Base-by-base conservation (phyloP, 2,329 filamentous ascomycete species). In the Trichoderma koningii region DNA sequence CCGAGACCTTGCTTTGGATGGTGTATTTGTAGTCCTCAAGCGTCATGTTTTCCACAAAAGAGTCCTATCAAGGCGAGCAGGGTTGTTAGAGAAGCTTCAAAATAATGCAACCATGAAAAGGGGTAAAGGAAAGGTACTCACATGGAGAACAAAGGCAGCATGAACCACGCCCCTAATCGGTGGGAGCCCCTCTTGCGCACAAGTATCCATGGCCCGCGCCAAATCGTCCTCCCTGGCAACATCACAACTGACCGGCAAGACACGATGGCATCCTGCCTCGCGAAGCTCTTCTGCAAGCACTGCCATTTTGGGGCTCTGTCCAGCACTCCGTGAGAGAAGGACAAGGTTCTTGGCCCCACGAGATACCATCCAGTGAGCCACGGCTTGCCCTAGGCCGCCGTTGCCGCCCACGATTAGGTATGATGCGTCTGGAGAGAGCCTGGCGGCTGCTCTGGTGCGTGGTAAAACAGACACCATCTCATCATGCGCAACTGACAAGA, bases 401-500 rank as follows among this genome's bases (percentile, higher is more conserved):
- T 44, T 42, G 4, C 53, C 53, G 15, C 53, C 53, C 10, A 56
- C 41, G 10, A 56, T 23, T 5, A 56, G 17, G 30, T 56, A 56
- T 10, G 53, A 44, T 17, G 21, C 42, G n/a, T 56, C n/a, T 2
- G 53, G 12, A 23, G 19, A 23, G 3, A 56, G 53, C 42, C 21
- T 17, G 38, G 23, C 23, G 2, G 53, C 41, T 14, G 26, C 15
- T 42, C n/a, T 5, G 34, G 21, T 23, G 1, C 38, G 38, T 6
- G 38, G 53, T 3, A 56, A 12, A 5, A 45, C 23, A 17, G 41
- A 41, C 15, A 41, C 53, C 23, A 64, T n/a, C 15, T 70, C 62
- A 9, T 61, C 51, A 3, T 64, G 28, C 12, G 65, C 52, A 3
- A 57, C 47, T 1, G 55, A 51, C 9, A 71, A 41, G 23, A 70